These are phyloP conservation scores for Trichoderma sp. DNA, from an alignment of 2,329 filamentous ascomycete species.

Conservation along the genomic window DNA sequence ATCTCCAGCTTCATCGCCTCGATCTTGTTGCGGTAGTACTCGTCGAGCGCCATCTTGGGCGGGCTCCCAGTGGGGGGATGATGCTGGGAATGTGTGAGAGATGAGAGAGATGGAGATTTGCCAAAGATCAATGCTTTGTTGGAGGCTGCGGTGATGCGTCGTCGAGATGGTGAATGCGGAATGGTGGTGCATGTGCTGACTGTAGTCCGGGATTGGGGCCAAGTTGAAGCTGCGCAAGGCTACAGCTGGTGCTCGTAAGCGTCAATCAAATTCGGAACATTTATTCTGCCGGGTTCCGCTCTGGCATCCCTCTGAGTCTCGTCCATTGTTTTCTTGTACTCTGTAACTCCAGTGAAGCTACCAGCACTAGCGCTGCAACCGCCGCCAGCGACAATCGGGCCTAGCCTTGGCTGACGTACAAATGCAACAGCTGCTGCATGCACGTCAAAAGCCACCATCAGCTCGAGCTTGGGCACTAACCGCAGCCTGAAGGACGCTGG, in stretches of 20 bases:
- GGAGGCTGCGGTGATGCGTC: neutral
- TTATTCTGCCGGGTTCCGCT: neutral
- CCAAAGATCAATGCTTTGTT: neutral
- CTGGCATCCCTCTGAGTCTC: neutral
- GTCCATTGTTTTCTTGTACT: neutral
- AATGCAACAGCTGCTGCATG: neutral
- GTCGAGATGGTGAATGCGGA: neutral
- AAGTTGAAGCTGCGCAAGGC: constrained; percentile 38
- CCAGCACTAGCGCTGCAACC: neutral
- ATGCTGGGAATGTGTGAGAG: neutral
- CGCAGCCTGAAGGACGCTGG: neutral
- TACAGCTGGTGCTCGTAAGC: constrained; percentile 40
- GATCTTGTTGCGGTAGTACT: constrained; percentile 99
- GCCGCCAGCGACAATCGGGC: neutral
- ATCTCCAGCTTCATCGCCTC: constrained; percentile 99
- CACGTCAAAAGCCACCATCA: constrained; percentile 1
- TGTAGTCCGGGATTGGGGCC: constrained; percentile 29
- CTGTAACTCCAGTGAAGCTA: neutral
- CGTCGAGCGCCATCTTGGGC: constrained; percentile 91
- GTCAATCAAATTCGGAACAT: constrained; percentile 6
- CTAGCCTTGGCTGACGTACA: constrained; percentile 5
- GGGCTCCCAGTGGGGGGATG: constrained; percentile 23
- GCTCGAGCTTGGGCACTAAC: neutral
- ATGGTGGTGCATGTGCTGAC: constrained; percentile 12
- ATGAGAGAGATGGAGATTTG: neutral